Evolutionary conservation across 768 basidiomycete species (phyloP), one percentile per base, ranked within the genome.

Genomic region (Boletus sensibilis): DNA sequence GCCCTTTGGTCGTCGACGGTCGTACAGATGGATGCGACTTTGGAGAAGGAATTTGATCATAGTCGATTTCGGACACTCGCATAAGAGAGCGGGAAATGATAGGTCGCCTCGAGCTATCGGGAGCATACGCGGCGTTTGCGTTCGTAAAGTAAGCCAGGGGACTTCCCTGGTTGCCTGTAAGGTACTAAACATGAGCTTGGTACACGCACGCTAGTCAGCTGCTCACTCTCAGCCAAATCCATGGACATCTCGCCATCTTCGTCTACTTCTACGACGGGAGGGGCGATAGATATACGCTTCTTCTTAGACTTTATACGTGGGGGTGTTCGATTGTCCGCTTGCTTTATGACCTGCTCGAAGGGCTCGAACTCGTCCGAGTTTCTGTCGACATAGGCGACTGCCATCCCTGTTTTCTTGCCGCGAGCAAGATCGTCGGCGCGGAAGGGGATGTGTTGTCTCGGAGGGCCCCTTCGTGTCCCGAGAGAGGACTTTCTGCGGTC

Each of bases 301-400:
- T 75, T 83, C 66, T 73, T 77, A 5, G 71, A 73, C 63, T 82
- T 82, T 20, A 81, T 76, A 42, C 74, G 76, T 20, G 84, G 85
- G 2, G 85, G 87, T 5, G 84, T 79, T n/a, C 82, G 76, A 47
- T 79, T 79, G 72, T 88, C 87, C 2, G 81, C 87, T 64, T 88
- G 87, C 49, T 80, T 78, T 44, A 92, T 79, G 50, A 92, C 68
- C 64, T 90, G 80, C 53, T 87, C 88, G 68, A 92, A 92, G 0
- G 84, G 86, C 68, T 92, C 90, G 67, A 92, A 91, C 29, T 88
- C 90, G 70, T 91, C 90, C 25, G 88, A 88, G 67, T 82, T 83
- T 61, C 83, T 84, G 58, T 87, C 83, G 53, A 91, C 82, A 64
- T 82, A 81, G 38, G 74, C 79, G 14, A 92, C 84, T 0, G 82